phyloP scores from a whole-genome alignment of 345 rosid genomes.

The Microcos paniculata region DNA sequence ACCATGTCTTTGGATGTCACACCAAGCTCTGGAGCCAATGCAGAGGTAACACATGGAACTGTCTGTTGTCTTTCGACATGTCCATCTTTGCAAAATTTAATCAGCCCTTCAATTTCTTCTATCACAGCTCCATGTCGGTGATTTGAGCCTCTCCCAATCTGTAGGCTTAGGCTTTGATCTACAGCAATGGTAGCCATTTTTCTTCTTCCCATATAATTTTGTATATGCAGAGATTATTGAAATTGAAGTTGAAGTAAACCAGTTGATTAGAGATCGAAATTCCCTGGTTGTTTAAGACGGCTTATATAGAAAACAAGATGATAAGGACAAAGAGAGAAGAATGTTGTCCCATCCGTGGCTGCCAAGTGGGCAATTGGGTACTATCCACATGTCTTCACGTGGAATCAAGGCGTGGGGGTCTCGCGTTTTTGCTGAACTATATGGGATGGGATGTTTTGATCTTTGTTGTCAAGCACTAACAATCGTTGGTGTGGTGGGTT shows the following conservation, averaged over 20 bases:
- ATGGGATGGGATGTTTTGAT: not conserved
- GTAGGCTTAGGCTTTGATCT: slow-evolving; percentile 22
- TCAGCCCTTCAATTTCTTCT: slow-evolving; percentile 64
- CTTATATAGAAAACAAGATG: slow-evolving; percentile 9
- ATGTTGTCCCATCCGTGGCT: not conserved
- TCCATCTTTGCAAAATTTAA: slow-evolving; percentile 66
- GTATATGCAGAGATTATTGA: no score
- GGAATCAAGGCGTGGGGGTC: slow-evolving; percentile 16
- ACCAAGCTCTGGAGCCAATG: slow-evolving; percentile 42
- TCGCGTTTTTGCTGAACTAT: not conserved
- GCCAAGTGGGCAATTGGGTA: slow-evolving; percentile 29
- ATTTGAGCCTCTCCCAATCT: slow-evolving; percentile 18
- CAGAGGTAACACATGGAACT: slow-evolving; percentile 45
- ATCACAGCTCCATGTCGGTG: slow-evolving; percentile 38
- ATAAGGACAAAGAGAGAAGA: not conserved
- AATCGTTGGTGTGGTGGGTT: not conserved
- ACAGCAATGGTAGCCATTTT: slow-evolving; percentile 34
- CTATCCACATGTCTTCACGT: slow-evolving; percentile 28
- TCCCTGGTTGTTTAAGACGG: not conserved
- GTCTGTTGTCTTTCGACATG: slow-evolving; percentile 55
- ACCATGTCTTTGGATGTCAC: slow-evolving; percentile 50
- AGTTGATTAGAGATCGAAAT: not conserved
- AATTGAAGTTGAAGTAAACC: not conserved
- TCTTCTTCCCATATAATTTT: slow-evolving; percentile 8
- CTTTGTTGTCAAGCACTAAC: not conserved